These are phyloP conservation scores for Mimosa bimucronata DNA, from an alignment of 306 rosid species.

Conservation along the genomic window DNA sequence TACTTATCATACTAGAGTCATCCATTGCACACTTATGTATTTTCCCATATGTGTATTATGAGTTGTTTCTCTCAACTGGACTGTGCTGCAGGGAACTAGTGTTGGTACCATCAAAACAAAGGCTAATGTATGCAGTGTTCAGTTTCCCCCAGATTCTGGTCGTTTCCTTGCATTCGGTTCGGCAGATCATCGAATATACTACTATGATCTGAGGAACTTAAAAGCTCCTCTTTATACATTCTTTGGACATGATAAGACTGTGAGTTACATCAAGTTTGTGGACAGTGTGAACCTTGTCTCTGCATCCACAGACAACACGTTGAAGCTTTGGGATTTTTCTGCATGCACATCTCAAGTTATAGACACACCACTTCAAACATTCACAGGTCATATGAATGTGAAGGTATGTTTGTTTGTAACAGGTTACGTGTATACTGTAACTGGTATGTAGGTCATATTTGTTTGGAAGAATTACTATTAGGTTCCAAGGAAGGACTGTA, in stretches of 20 bases:
- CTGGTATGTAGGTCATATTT: neutral
- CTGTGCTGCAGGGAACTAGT: slow-evolving; percentile 87
- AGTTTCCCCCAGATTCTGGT: slow-evolving; percentile 79
- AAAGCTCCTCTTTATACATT: slow-evolving; percentile 75
- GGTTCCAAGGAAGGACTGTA: too few species aligned
- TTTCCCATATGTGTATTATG: slow-evolving; percentile 64
- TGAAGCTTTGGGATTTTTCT: slow-evolving; percentile 98
- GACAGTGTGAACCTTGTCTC: slow-evolving; percentile 74
- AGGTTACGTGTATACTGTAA: neutral
- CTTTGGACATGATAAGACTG: slow-evolving; percentile 85
- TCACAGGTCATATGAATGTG: slow-evolving; percentile 82
- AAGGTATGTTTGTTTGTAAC: slow-evolving; percentile 60
- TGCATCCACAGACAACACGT: slow-evolving; percentile 85
- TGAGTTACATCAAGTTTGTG: slow-evolving; percentile 84
- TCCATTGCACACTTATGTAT: slow-evolving; percentile 58
- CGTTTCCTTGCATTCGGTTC: slow-evolving; percentile 93
- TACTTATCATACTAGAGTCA: slow-evolving; percentile 44
- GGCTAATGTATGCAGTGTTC: slow-evolving; percentile 95
- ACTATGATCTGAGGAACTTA: slow-evolving; percentile 82
- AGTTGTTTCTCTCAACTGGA: slow-evolving; percentile 77
- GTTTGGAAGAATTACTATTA: neutral
- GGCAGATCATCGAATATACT: slow-evolving; percentile 87
- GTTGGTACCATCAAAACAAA: slow-evolving; percentile 86
- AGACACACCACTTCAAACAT: slow-evolving; percentile 77
- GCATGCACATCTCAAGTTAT: slow-evolving; percentile 67